Evolutionary conservation across 192 early-diverging fungal species (phyloP), one percentile per base, ranked within the genome.

Genomic region (Mortierella hygrophila): DNA sequence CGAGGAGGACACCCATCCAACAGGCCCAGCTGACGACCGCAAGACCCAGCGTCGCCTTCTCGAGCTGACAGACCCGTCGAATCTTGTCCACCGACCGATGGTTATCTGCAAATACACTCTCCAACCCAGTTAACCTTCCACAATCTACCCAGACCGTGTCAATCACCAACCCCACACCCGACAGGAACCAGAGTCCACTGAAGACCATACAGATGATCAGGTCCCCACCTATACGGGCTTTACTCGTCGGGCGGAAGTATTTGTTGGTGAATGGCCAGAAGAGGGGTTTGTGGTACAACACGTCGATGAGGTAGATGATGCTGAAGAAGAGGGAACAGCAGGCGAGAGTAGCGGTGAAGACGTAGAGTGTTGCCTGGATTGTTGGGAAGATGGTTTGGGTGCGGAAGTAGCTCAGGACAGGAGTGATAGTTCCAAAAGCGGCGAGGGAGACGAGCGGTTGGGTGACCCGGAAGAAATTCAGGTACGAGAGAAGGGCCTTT

Each of bases 251-350:
- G 32, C 84, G 78, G 72, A 86, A 81, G 70, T 86, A 75, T 60
- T 63, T 69, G 65, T 86, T 72, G 9, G 79, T 86, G 15, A 86
- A 86, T 13, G 84, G 84, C 84, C 84, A 86, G 69, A 86, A 86
- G 11, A 86, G 29, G 6, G 84, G 84, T 77, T 86, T 86, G 38
- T 74, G 75, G 32, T 81, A 81, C 15, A 86, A 13, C 9, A 86
- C 79, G 44, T 78, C 84, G 7, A 86, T 21, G 16, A 86, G 15
- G 54, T 86, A 86, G 4, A 86, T 54, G 65, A 80, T 46, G 6
- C 78, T 74, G 38, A 86, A 86, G 20, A 86, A 80, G 32, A 86
- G n/a, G 23, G 84, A 86, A 70, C 84, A 86, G 37, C 75, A 72
- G 21, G 84, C 78, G 11, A 86, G 46, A 2, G 79, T 78, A 0